Percentiles rank a stretch among this genome's conserved stretches.
phyloP scores from a whole-genome alignment of 352 stramenopile species.

The Pythium diclinum region DNA sequence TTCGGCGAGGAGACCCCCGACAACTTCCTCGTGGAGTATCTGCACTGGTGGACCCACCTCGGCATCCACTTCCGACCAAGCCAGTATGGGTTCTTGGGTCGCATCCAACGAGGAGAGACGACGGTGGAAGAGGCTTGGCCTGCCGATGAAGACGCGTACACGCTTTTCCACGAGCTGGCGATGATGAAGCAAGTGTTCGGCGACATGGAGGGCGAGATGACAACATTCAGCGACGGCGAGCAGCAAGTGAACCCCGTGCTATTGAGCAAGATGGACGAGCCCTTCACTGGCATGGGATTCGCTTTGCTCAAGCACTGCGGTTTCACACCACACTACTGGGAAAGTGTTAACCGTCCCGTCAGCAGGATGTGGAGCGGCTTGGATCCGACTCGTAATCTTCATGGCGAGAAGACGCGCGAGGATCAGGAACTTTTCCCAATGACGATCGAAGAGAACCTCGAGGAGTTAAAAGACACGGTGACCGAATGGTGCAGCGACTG shows the following conservation, averaged over 20 bases:
- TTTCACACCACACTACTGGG: not conserved
- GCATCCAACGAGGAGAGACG: no score
- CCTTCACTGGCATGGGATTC: not conserved
- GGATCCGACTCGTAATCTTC: not conserved
- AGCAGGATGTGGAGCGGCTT: not conserved
- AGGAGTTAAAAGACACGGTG: not conserved
- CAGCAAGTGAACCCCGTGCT: not conserved
- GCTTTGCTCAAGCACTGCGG: not conserved
- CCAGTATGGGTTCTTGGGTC: no score
- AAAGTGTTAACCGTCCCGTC: not conserved
- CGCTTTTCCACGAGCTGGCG: no score
- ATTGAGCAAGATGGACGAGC: slow-evolving; percentile 2
- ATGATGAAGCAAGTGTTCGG: no score
- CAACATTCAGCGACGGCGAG: no score
- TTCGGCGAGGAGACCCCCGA: not conserved
- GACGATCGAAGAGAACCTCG: not conserved
- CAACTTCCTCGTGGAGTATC: not conserved
- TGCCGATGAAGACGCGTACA: no score
- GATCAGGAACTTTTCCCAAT: not conserved
- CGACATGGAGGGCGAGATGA: no score
- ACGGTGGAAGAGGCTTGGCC: no score
- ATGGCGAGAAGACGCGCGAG: not conserved
- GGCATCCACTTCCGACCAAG: not conserved
- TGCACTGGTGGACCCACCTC: not conserved
- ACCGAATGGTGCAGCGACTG: not conserved